Base-by-base conservation (phyloP, 495 filamentous ascomycete genomes). In the Neurospora sp. region DNA sequence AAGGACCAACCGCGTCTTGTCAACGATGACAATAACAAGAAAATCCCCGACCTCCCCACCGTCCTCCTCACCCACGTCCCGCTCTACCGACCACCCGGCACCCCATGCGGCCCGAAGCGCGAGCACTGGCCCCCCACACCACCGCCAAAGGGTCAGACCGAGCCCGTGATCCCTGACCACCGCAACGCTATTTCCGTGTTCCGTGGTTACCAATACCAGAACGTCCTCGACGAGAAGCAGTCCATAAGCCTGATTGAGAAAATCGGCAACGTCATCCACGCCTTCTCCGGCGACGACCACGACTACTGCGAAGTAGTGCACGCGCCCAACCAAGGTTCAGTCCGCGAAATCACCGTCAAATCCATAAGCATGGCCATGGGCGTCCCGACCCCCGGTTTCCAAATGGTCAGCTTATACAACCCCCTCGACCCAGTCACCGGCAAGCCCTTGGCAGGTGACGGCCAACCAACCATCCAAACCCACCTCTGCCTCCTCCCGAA, bases 211-310 rank as follows among this genome's bases (percentile, higher is more conserved):
- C 96, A 98, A 79, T 99, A 99, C 79, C 95, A 98, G 79, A 99
- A 98, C 78, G 96, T 98, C 8, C 87, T 98, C 35, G 89, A 87
- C 16, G 87, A 88, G 44, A 82, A 88, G 6, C 88, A 97, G 71
- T 95, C 94, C 4, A 84, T 88, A 17, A 87, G 89, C 40, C 78
- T 98, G 16, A 81, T 97, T 37, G 86, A 90, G 27, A 90, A 89
- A 69, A 85, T 93, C 39, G 93, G 93, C 22, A 89, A 93, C 68
- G 89, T 97, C 20, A 81, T 85, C 41, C 90, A 94, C 70, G 90
- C 93, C 48, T 98, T 98, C 79, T 97, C 94, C 2, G 96, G 96
- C 2, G 96, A 99, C 76, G 96, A 99, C 80, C 96, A 99, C 81
- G 96, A 99, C 81, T 97, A 98, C 82, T 99, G 96, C 81, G 94